A percentile compares a stretch with the other conserved stretches of the same genome.
Evolutionary conservation across 2,329 filamentous ascomycete species (phyloP).

Genomic region (Emericellopsis cladophorae): DNA sequence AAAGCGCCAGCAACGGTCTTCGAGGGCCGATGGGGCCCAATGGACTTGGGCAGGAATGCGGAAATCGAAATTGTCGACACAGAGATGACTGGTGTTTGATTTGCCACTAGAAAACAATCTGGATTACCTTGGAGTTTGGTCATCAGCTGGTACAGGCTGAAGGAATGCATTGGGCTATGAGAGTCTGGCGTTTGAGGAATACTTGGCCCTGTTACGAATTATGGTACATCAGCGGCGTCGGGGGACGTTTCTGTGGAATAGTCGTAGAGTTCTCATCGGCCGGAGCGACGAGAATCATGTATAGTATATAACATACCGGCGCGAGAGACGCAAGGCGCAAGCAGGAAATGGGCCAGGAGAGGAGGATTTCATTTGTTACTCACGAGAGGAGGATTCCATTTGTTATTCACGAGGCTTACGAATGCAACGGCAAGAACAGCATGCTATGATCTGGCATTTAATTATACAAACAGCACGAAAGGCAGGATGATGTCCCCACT

Average conservation of each 20-base stretch:
- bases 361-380: conserved; percentile 12
- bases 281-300: too few species aligned
- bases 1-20: conserved; percentile 87
- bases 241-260: neutral
- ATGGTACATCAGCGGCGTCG: neutral
- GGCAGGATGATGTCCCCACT: neutral
- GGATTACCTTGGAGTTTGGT: too few species aligned
- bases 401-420: conserved; percentile 16
- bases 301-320: neutral
- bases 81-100: conserved; percentile 43
- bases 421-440: conserved; percentile 16
- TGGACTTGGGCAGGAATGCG: conserved; percentile 29
- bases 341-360: conserved; percentile 3
- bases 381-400: conserved; percentile 13
- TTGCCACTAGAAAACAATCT: too few species aligned
- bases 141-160: neutral
- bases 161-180: neutral
- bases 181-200: too few species aligned
- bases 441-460: conserved; percentile 14
- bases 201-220: too few species aligned
- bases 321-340: conserved; percentile 2
- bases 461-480: neutral
- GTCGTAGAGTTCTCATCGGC: too few species aligned
- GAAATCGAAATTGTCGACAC: conserved; percentile 31
- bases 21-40: conserved; percentile 91